Conservation (phyloP, 345 rosid species). For the Lumnitzera racemosa region DNA sequence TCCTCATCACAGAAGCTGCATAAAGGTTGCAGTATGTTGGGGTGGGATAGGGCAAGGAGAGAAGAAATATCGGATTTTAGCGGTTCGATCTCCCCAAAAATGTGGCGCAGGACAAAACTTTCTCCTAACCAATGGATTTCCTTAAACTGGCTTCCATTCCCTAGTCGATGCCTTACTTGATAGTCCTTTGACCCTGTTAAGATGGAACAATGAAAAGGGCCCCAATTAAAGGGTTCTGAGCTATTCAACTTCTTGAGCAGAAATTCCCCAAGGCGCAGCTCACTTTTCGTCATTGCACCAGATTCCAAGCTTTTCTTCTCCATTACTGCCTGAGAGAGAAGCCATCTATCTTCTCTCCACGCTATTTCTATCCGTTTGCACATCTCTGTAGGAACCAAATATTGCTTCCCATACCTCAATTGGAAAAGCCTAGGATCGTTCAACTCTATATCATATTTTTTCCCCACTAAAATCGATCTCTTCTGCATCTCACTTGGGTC, state of each 20-base stretch:
- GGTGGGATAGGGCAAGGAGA: slow-evolving; percentile 70
- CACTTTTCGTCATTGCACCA: slow-evolving; percentile 37
- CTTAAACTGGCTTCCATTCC: slow-evolving; percentile 58
- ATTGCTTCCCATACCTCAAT: slow-evolving; percentile 75
- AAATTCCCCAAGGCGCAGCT: slow-evolving; percentile 53
- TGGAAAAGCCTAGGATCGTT: slow-evolving; percentile 71
- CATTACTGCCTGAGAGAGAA: slow-evolving; percentile 50
- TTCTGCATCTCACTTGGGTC: slow-evolving; percentile 78
- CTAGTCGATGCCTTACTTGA: slow-evolving; percentile 60
- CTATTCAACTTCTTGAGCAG: slow-evolving; percentile 53
- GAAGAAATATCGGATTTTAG: slow-evolving; percentile 46
- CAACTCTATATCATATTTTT: slow-evolving; percentile 71
- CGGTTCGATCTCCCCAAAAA: slow-evolving; percentile 48
- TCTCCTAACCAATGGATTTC: slow-evolving; percentile 94
- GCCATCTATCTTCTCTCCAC: slow-evolving; percentile 76
- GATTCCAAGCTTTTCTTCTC: slow-evolving; percentile 40
- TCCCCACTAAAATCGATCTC: slow-evolving; percentile 47
- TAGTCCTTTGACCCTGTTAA: slow-evolving; percentile 59
- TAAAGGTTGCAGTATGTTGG: slow-evolving; percentile 65
- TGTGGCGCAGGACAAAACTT: slow-evolving; percentile 53
- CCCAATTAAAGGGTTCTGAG: slow-evolving; percentile 27
- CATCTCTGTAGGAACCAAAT: slow-evolving; percentile 47
- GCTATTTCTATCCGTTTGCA: slow-evolving; percentile 48
- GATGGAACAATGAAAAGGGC: slow-evolving; percentile 58
- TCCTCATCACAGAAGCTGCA: slow-evolving; percentile 77